Base-by-base conservation (phyloP, 148 eudicot genomes). In the Silene conica region DNA sequence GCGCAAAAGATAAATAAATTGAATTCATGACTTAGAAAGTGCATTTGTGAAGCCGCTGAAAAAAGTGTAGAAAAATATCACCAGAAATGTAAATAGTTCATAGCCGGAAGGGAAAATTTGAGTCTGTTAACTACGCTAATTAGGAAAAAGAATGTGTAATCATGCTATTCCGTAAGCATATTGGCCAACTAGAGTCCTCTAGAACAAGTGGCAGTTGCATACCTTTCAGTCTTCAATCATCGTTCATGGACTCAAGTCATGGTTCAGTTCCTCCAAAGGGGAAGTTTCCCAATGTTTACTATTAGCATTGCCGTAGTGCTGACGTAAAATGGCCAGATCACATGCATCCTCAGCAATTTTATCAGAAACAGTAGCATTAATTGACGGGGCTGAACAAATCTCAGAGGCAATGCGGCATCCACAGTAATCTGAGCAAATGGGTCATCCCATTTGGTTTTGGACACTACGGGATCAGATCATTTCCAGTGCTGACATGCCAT, bases 121-220 rank as follows among this genome's bases (percentile, higher is more conserved):
- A 68, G 14, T 20, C 34, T 46, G 34, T 50, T 52, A 22, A 76
- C 15, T 65, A 72, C 6, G 41, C n/a, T 52, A 55, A 15, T 16
- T 28, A 73, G 19, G 14, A 22, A 14, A 22, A 11, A 26, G 52
- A 58, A 46, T 34, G 50, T 67, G 80, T 31, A 2, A 31, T 31
- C 34, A 79, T 38, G 69, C 63, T 68, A 69, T 84, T 83, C 72
- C 77, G 43, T 38, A 6, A 85, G 76, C 83, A 84, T 10, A 70
- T 71, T 16, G 72, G 81, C 87, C 90, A 87, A 62, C 80, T 85
- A 25, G 87, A 87, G 68, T 89, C 88, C 21, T 70, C 79, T 54
- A 89, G 82, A 45, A 85, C 83, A 74, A 55, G 72, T 64, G 55
- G 14, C 55, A 13, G 55, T 50, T 3, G 55, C 55, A 50, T 50